Percentiles rank a stretch among this genome's conserved stretches.
phyloP scores from a whole-genome alignment of 192 early-diverging fungal genomes.

The Gonapodya sp. region DNA sequence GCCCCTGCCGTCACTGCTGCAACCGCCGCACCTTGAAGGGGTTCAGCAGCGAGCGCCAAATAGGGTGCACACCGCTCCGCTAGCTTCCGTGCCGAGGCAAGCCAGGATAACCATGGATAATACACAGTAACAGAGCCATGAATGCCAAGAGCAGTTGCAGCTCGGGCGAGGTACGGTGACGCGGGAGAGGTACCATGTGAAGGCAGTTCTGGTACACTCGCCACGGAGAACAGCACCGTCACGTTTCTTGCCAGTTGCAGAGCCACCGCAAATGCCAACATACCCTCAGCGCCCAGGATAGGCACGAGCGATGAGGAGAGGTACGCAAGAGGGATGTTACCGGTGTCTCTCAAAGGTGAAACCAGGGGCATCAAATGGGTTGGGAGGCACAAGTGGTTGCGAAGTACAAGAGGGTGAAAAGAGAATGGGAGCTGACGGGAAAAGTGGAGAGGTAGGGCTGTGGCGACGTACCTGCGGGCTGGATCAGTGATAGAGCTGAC shows the following conservation, averaged over 20 bases:
- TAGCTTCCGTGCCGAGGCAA: background rate
- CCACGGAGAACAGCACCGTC: background rate
- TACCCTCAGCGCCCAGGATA: background rate
- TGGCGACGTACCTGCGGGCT: background rate
- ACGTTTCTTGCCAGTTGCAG: background rate
- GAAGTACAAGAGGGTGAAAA: background rate
- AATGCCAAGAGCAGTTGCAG: background rate
- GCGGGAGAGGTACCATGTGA: background rate
- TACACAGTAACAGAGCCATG: too few species aligned
- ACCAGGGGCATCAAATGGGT: background rate
- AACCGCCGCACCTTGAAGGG: background rate
- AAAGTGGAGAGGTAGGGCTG: background rate
- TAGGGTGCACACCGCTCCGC: background rate
- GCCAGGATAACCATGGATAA: background rate
- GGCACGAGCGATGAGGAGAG: background rate
- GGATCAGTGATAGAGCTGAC: background rate
- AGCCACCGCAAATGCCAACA: background rate
- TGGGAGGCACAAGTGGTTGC: background rate
- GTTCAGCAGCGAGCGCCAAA: background rate
- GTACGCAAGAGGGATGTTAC: background rate
- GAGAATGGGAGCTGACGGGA: background rate
- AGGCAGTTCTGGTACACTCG: background rate
- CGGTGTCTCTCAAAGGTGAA: background rate
- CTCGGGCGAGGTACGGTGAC: background rate
- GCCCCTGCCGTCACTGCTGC: background rate